phyloP scores from a whole-genome alignment of 2,329 filamentous ascomycete species.

The Xylariaceae sp. region DNA sequence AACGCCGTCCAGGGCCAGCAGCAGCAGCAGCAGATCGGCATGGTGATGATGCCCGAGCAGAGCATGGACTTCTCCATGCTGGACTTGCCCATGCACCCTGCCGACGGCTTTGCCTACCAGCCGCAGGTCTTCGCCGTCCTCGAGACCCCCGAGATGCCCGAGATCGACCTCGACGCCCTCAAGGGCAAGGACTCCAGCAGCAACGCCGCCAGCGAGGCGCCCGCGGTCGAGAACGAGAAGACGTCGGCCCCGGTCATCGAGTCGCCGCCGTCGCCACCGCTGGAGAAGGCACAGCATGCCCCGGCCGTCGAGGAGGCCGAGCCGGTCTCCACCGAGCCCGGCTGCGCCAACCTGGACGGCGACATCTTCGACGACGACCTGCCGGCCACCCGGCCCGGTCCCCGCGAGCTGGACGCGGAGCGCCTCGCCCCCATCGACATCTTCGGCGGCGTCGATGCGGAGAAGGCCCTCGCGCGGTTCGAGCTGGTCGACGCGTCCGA shows the following conservation, averaged over 20 bases:
- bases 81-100: conserved; percentile 49
- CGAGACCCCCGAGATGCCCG: conserved; percentile 60
- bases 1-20: conserved; percentile 42
- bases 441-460: conserved; percentile 49
- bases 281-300: conserved; percentile 25
- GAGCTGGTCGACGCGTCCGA: conserved; percentile 56
- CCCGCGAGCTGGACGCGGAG: conserved; percentile 35
- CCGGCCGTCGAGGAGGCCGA: conserved; percentile 18
- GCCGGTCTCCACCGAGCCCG: conserved; percentile 16
- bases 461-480: conserved; percentile 57
- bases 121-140: conserved; percentile 66
- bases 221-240: conserved; percentile 44
- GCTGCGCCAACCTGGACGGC: conserved; percentile 33
- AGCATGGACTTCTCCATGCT: conserved; percentile 68
- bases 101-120: conserved; percentile 50
- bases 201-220: conserved; percentile 41
- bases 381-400: conserved; percentile 17
- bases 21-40: conserved; percentile 62
- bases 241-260: conserved; percentile 48
- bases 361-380: conserved; percentile 53
- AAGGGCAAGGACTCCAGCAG: conserved; percentile 62
- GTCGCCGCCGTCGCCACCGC: conserved; percentile 26
- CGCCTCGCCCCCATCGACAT: conserved; percentile 32
- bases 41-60: conserved; percentile 79
- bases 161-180: conserved; percentile 54